These are phyloP conservation scores for Golubevia sp. DNA, from an alignment of 1,284 basidiomycete species.

Conservation along the genomic window DNA sequence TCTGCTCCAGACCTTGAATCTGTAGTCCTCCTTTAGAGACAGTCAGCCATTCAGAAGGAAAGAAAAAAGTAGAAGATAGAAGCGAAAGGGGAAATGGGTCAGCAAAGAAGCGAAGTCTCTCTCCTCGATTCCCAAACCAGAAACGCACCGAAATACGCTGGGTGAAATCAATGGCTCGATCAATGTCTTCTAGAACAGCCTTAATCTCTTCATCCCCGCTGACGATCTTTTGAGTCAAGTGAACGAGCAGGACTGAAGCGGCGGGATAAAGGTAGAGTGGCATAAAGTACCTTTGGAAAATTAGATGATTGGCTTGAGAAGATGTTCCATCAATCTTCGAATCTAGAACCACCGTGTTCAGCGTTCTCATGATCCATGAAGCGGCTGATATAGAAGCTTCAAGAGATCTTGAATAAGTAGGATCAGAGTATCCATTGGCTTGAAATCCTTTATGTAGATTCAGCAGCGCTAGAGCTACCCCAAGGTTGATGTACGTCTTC, in stretches of 20 bases:
- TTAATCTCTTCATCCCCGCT: neutral
- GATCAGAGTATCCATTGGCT: neutral
- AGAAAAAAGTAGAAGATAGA: too few species aligned
- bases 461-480: neutral
- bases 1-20: too few species aligned
- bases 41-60: too few species aligned
- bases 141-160: neutral
- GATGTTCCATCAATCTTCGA: neutral
- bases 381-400: neutral
- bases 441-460: neutral
- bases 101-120: too few species aligned
- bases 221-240: neutral
- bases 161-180: neutral
- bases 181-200: neutral
- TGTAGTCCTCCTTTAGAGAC: too few species aligned
- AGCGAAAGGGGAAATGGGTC: neutral
- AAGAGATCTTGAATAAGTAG: neutral
- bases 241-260: neutral
- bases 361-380: neutral
- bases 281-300: neutral
- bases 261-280: too few species aligned
- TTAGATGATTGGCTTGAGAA: neutral
- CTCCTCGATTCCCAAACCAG: too few species aligned
- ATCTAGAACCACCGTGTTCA: neutral
- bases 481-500: neutral